Evolutionary conservation across 345 rosid genomes (phyloP).

Genomic region (Salix suchowensis): DNA sequence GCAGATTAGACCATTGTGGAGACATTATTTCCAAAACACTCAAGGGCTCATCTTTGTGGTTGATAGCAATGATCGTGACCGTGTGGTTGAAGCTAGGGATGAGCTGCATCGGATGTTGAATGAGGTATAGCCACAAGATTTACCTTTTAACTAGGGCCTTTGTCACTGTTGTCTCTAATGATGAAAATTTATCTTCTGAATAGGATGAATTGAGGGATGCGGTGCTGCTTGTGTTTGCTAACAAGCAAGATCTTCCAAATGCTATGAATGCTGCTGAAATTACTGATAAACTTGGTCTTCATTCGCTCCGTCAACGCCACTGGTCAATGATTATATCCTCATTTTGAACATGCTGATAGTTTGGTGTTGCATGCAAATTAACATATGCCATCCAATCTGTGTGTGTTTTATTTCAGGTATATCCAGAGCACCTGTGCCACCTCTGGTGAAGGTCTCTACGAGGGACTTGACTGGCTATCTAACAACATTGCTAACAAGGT

Average conservation of each 20-base stretch:
- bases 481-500: constrained; percentile 21
- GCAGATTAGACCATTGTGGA: constrained; percentile 22
- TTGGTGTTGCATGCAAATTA: background rate
- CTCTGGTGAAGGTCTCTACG: constrained; percentile 17
- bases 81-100: constrained; percentile 18
- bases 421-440: constrained; percentile 20
- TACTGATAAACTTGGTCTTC: constrained; percentile 13
- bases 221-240: constrained; percentile 17
- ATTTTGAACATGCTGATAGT: background rate
- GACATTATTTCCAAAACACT: constrained; percentile 22
- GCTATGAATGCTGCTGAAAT: constrained; percentile 22
- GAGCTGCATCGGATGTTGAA: constrained; percentile 23
- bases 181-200: background rate
- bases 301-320: constrained; percentile 16
- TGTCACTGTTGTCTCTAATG: background rate
- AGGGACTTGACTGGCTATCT: constrained; percentile 20
- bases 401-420: constrained; percentile 4
- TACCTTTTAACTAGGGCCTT: background rate
- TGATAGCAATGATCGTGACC: constrained; percentile 19
- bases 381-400: too few relatives aligned
- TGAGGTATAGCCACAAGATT: constrained; percentile 1
- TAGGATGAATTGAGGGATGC: constrained; percentile 22
- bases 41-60: constrained; percentile 22
- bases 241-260: constrained; percentile 22
- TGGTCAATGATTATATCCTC: background rate